phyloP scores from a whole-genome alignment of 2,329 filamentous ascomycete species.

The Myriosclerotinia scirpicola region DNA sequence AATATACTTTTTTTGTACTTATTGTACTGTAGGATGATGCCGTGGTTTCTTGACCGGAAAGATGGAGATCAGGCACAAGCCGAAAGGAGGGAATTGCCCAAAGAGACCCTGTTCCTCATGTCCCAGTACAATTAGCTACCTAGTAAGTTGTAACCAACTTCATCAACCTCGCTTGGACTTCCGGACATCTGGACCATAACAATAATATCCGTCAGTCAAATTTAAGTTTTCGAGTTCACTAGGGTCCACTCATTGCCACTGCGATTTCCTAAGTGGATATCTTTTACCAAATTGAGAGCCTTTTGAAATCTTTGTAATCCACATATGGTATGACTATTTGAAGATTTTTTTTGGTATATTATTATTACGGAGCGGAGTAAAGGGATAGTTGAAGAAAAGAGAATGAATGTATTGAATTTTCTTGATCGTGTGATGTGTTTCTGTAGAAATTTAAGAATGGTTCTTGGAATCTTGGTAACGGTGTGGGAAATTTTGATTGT shows the following conservation, averaged over 20 bases:
- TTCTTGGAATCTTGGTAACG: neutral
- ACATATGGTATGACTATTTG: conserved; percentile 14
- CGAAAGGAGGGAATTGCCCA: neutral
- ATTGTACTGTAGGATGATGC: neutral
- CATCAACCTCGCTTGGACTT: neutral
- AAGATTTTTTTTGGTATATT: conserved; percentile 2
- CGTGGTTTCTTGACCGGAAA: neutral
- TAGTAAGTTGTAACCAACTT: neutral
- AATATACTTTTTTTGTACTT: neutral
- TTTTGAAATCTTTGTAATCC: conserved; percentile 6
- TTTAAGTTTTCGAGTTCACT: conserved; percentile 2
- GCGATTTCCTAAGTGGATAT: neutral
- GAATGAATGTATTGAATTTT: neutral
- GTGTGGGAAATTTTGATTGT: neutral
- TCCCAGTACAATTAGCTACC: no score
- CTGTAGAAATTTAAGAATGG: neutral
- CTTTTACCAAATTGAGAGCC: neutral
- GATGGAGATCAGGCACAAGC: conserved; percentile 14
- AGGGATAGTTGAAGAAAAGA: neutral
- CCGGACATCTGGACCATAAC: conserved; percentile 16
- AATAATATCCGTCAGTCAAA: conserved; percentile 1
- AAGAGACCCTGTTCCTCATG: neutral
- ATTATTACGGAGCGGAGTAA: neutral
- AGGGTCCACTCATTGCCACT: conserved; percentile 5
- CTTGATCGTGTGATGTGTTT: conserved; percentile 6